Percentiles rank a stretch among this genome's conserved stretches.
These are phyloP conservation scores for Isoetes engelmannii DNA, from an alignment of 83 land plant species.

Conservation along the genomic window DNA sequence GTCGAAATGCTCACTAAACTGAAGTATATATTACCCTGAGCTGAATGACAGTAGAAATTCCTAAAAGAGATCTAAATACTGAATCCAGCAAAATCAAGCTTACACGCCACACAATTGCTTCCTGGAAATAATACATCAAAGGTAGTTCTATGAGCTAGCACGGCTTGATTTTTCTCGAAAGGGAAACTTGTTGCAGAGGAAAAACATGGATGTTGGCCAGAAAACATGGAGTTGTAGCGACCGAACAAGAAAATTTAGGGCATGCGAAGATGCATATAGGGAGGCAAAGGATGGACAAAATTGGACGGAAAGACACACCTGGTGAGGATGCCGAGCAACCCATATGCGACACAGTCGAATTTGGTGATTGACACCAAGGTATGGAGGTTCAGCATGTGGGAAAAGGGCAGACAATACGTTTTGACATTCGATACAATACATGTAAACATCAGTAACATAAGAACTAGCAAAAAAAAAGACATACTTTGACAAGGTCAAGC, in stretches of 20 bases:
- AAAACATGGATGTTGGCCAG: constrained; percentile 1
- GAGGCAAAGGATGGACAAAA: not conserved
- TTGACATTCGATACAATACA: not conserved
- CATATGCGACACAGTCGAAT: not conserved
- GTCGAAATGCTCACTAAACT: too few relatives aligned
- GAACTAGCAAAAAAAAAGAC: too few relatives aligned
- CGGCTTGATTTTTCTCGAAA: constrained; percentile 1
- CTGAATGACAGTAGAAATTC: too few relatives aligned
- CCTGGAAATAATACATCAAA: constrained; percentile 8
- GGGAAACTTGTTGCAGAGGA: not conserved
- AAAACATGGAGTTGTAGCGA: not conserved
- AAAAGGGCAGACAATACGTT: not conserved
- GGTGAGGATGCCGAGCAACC: constrained; percentile 20
- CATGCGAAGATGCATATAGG: not conserved
- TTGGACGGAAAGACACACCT: not conserved
- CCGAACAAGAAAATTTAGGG: not conserved
- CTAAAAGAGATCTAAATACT: too few relatives aligned
- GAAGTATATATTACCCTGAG: too few relatives aligned
- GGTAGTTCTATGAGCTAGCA: not conserved
- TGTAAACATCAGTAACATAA: too few relatives aligned
- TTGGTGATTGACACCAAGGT: not conserved
- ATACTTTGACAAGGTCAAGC: too few relatives aligned
- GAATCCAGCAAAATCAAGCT: too few relatives aligned
- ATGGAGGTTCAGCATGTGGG: not conserved
- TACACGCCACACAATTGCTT: not conserved